Conservation (phyloP, 768 basidiomycete species). For the Russula olivacea region DNA sequence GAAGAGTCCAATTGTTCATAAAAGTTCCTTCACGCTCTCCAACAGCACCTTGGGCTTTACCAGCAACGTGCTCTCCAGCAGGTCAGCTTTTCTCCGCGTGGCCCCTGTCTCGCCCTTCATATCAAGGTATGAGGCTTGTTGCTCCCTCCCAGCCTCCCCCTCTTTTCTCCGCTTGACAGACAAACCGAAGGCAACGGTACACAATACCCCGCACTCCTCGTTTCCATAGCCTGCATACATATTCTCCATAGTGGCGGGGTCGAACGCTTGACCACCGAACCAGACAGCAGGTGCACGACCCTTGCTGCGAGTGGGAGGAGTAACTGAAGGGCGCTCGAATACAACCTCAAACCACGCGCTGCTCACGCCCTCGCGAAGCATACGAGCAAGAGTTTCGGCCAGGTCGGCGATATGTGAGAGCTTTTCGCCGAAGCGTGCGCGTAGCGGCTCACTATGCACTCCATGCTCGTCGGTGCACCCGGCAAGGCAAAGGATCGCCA, state of each 20-base stretch:
- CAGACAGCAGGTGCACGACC: constrained; percentile 2
- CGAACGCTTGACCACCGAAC: constrained; percentile 13
- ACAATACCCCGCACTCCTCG: constrained; percentile 21
- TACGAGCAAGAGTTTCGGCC: constrained; percentile 29
- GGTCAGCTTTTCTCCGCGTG: constrained; percentile 8
- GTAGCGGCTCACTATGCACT: constrained; percentile 30
- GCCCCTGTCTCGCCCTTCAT: constrained; percentile 16
- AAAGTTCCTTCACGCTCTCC: constrained; percentile 26
- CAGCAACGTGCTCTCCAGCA: constrained; percentile 24
- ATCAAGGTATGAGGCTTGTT: constrained; percentile 13
- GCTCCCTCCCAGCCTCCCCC: constrained; percentile 5
- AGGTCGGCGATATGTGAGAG: constrained; percentile 30
- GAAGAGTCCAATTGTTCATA: constrained; percentile 15
- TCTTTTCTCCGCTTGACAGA: constrained; percentile 20
- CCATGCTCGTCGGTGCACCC: constrained; percentile 31
- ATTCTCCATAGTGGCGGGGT: constrained; percentile 22
- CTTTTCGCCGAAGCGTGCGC: constrained; percentile 30
- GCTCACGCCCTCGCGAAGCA: constrained; percentile 32
- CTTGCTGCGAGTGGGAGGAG: neutral
- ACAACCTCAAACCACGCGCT: constrained; percentile 32
- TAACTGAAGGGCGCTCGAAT: constrained; percentile 12
- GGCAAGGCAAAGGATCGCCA: constrained; percentile 32
- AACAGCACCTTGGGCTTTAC: constrained; percentile 26
- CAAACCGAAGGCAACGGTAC: constrained; percentile 22
- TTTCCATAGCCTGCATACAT: constrained; percentile 24